Percentiles rank a stretch among this genome's conserved stretches.
These are phyloP conservation scores for Nicotiana knightiana DNA, from an alignment of 257 asterid species.

Conservation along the genomic window DNA sequence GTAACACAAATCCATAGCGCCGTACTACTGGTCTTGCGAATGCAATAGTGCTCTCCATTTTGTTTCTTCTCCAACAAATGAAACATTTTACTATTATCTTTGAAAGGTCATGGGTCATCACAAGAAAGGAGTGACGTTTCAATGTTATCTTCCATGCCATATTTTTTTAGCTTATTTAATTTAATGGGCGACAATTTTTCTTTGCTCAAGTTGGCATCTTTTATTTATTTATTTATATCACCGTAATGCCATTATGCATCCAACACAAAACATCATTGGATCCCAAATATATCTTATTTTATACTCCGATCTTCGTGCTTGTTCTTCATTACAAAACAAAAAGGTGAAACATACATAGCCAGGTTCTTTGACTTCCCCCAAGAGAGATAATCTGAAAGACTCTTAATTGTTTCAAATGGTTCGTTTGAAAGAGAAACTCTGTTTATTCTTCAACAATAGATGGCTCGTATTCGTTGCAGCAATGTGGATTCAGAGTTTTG, in stretches of 20 bases:
- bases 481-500: constrained; percentile 55
- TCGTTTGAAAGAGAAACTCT: constrained; percentile 18
- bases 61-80: not conserved
- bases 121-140: not conserved
- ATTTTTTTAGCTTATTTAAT: not conserved
- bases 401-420: not conserved
- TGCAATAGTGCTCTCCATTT: not conserved
- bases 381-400: not conserved
- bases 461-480: constrained; percentile 55
- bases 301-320: not conserved
- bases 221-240: not conserved
- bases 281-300: not conserved
- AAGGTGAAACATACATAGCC: not conserved
- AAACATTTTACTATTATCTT: not conserved
- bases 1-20: not conserved
- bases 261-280: not conserved
- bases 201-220: not conserved
- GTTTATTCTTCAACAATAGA: constrained; percentile 34
- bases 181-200: not conserved
- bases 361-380: not conserved
- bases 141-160: not conserved
- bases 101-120: not conserved
- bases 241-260: not conserved
- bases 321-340: not conserved
- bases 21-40: not conserved